Evolutionary conservation across 2,329 filamentous ascomycete genomes (phyloP).

Genomic region (Alternaria rosae): DNA sequence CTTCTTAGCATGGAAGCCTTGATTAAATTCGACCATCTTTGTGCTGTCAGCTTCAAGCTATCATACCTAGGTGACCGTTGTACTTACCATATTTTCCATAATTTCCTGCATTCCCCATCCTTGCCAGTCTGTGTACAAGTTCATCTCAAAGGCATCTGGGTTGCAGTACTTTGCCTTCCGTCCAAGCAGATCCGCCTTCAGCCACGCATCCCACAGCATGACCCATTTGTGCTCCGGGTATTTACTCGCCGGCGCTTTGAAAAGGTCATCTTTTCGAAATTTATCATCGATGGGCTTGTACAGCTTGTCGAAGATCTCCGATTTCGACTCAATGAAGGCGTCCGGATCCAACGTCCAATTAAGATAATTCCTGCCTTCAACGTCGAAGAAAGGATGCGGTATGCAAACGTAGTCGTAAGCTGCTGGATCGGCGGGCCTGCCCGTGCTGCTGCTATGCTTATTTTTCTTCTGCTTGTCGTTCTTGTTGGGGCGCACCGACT

Average conservation of each 20-base stretch:
- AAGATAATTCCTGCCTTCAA: conserved; percentile 13
- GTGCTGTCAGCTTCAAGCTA: neutral
- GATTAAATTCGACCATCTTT: conserved; percentile 25
- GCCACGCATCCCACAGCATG: conserved; percentile 23
- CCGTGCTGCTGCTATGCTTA: neutral
- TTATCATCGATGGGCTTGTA: conserved; percentile 14
- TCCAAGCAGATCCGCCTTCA: conserved; percentile 5
- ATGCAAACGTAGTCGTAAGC: conserved; percentile 25
- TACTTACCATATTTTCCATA: conserved; percentile 20
- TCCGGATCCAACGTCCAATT: conserved; percentile 2
- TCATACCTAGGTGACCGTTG: neutral
- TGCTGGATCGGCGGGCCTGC: neutral
- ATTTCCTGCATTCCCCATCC: conserved; percentile 23
- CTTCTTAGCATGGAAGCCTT: conserved; percentile 11
- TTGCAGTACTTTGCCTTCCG: conserved; percentile 21
- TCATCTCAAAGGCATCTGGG: conserved; percentile 22
- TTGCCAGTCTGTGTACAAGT: conserved; percentile 22
- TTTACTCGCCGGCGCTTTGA: conserved; percentile 8
- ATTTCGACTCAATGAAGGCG: neutral
- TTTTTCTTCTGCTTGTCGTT: conserved; percentile 1
- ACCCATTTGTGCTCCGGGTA: conserved; percentile 29
- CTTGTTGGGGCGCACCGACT: conserved; percentile 3
- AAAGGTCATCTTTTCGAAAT: conserved; percentile 10
- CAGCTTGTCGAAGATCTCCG: conserved; percentile 2
- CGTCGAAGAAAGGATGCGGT: conserved; percentile 22